Evolutionary conservation across 164 flowering plant species (phyloP).

Genomic region (Magnolia kwangsiensis): DNA sequence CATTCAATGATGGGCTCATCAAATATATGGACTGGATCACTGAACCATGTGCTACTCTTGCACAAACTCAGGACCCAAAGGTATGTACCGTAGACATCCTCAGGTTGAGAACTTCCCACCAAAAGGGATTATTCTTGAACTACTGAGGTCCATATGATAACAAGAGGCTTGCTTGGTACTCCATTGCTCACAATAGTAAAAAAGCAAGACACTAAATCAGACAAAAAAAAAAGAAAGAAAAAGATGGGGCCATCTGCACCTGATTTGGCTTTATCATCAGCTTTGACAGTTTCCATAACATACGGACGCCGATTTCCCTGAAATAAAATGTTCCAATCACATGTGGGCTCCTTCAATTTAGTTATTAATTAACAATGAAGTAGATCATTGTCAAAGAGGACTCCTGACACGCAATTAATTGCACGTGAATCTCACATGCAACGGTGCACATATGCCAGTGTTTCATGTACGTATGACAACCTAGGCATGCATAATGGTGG

Average conservation of each 20-base stretch:
- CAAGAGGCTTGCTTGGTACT: background rate
- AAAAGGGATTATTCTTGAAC: background rate
- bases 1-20: too few relatives aligned
- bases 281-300: slow-evolving; percentile 90
- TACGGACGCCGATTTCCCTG: slow-evolving; percentile 85
- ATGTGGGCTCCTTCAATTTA: background rate
- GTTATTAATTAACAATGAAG: too few relatives aligned
- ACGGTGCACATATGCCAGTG: too few relatives aligned
- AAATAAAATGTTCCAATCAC: slow-evolving; percentile 6
- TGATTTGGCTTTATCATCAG: slow-evolving; percentile 87
- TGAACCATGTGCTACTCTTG: too few relatives aligned
- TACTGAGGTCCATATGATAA: background rate
- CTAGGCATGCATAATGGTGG: background rate
- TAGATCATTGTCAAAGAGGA: too few relatives aligned
- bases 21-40: too few relatives aligned
- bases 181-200: background rate
- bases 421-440: too few relatives aligned
- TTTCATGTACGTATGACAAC: too few relatives aligned
- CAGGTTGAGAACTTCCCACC: background rate
- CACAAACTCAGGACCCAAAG: too few relatives aligned
- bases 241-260: slow-evolving; percentile 36
- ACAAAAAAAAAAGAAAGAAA: too few relatives aligned
- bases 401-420: too few relatives aligned
- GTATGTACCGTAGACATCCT: background rate
- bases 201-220: background rate